Percentiles rank a stretch among this genome's conserved stretches.
phyloP scores from a whole-genome alignment of 257 asterid genomes.

The Coffea canephora region DNA sequence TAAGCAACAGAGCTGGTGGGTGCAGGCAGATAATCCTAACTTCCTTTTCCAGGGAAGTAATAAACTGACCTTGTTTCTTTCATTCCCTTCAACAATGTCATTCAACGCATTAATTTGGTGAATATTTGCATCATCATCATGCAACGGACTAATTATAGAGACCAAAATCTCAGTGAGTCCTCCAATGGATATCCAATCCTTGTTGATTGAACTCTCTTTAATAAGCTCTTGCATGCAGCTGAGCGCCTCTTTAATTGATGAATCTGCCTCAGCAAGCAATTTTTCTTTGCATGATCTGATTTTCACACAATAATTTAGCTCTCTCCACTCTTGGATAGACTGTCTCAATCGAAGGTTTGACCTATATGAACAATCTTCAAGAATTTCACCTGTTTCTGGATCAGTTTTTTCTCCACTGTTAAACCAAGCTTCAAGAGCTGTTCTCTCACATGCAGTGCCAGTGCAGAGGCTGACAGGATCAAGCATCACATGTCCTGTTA shows the following conservation, averaged over 20 bases:
- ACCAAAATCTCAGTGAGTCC: slow-evolving; percentile 41
- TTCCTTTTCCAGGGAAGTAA: not conserved
- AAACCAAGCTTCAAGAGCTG: slow-evolving; percentile 48
- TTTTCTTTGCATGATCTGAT: slow-evolving; percentile 54
- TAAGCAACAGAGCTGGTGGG: not conserved
- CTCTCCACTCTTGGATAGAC: slow-evolving; percentile 66
- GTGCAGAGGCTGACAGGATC: slow-evolving; percentile 70
- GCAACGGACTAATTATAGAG: slow-evolving; percentile 25
- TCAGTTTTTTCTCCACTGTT: slow-evolving; percentile 41
- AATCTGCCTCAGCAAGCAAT: slow-evolving; percentile 26
- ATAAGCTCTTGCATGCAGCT: slow-evolving; percentile 40
- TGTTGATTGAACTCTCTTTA: slow-evolving; percentile 39
- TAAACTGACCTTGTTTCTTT: slow-evolving; percentile 53
- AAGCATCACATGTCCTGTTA: slow-evolving; percentile 44
- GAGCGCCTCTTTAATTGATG: slow-evolving; percentile 35
- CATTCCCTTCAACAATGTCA: slow-evolving; percentile 47
- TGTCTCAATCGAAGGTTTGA: slow-evolving; percentile 53
- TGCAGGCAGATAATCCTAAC: not conserved
- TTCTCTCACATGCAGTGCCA: slow-evolving; percentile 59
- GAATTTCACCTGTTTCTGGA: slow-evolving; percentile 54
- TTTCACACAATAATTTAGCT: slow-evolving; percentile 52
- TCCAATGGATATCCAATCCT: slow-evolving; percentile 62
- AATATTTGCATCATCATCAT: slow-evolving; percentile 23
- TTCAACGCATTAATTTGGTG: slow-evolving; percentile 37
- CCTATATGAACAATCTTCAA: slow-evolving; percentile 46